These are phyloP conservation scores for Rhexocercosporidium sp. DNA, from an alignment of 2,329 filamentous ascomycete species.

Conservation along the genomic window DNA sequence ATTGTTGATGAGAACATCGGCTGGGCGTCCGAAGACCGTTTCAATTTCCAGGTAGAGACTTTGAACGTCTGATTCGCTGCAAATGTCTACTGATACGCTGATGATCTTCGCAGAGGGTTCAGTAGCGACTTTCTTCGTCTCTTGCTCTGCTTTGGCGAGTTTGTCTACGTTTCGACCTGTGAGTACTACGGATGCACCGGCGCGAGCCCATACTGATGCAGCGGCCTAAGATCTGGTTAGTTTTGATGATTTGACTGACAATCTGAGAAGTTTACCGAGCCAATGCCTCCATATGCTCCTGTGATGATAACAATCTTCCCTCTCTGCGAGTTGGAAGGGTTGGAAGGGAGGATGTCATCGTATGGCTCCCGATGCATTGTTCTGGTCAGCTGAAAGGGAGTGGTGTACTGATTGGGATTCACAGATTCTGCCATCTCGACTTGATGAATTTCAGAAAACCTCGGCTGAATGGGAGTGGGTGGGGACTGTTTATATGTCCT, in stretches of 20 bases:
- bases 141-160: slow-evolving; percentile 20
- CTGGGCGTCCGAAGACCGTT: slow-evolving; percentile 28
- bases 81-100: slow-evolving; percentile 28
- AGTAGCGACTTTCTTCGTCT: slow-evolving; percentile 49
- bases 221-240: slow-evolving; percentile 22
- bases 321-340: slow-evolving; percentile 30
- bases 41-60: slow-evolving; percentile 27
- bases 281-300: slow-evolving; percentile 40
- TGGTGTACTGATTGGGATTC: slow-evolving; percentile 31
- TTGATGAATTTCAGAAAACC: slow-evolving; percentile 22
- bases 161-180: slow-evolving; percentile 36
- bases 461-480: too few relatives aligned
- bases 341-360: slow-evolving; percentile 33
- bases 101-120: slow-evolving; percentile 19
- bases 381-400: slow-evolving; percentile 35
- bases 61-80: slow-evolving; percentile 24
- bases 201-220: slow-evolving; percentile 39
- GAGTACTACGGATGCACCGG: slow-evolving; percentile 40
- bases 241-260: too few relatives aligned
- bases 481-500: background rate
- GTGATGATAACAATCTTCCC: slow-evolving; percentile 38
- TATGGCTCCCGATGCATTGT: slow-evolving; percentile 38
- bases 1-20: slow-evolving; percentile 51
- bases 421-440: slow-evolving; percentile 15
- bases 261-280: slow-evolving; percentile 34